These are phyloP conservation scores for Hypholoma sublateritium DNA, from an alignment of 768 basidiomycete genomes.

Conservation along the genomic window DNA sequence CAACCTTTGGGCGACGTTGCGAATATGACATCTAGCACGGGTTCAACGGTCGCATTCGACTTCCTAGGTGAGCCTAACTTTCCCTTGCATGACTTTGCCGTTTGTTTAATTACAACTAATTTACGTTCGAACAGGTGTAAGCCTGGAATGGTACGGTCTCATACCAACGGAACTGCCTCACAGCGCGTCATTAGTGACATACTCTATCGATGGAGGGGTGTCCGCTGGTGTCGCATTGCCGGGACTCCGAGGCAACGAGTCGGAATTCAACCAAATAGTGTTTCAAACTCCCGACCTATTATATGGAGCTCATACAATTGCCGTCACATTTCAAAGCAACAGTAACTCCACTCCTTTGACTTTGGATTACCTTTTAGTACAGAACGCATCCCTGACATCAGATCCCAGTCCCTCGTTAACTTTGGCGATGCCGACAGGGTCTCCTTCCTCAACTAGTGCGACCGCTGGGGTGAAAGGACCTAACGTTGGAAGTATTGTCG, in stretches of 20 bases:
- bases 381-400: constrained; percentile 8
- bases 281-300: constrained; percentile 19
- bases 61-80: constrained; percentile 16
- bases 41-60: constrained; percentile 13
- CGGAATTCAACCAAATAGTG: constrained; percentile 18
- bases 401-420: background rate
- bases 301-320: constrained; percentile 18
- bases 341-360: constrained; percentile 20
- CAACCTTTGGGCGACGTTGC: constrained; percentile 11
- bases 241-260: constrained; percentile 4
- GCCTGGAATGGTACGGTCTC: constrained; percentile 20
- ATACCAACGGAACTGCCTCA: constrained; percentile 17
- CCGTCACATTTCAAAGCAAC: constrained; percentile 17
- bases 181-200: constrained; percentile 14
- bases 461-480: background rate
- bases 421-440: background rate
- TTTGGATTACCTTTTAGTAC: constrained; percentile 19
- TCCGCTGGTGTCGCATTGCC: constrained; percentile 14
- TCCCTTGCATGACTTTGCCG: background rate
- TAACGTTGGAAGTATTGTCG: constrained; percentile 12
- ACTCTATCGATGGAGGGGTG: constrained; percentile 20
- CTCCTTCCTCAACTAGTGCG: background rate
- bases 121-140: constrained; percentile 11
- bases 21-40: constrained; percentile 13
- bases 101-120: background rate